These are phyloP conservation scores for Pythium volutum DNA, from an alignment of 352 stramenopile species.

Conservation along the genomic window DNA sequence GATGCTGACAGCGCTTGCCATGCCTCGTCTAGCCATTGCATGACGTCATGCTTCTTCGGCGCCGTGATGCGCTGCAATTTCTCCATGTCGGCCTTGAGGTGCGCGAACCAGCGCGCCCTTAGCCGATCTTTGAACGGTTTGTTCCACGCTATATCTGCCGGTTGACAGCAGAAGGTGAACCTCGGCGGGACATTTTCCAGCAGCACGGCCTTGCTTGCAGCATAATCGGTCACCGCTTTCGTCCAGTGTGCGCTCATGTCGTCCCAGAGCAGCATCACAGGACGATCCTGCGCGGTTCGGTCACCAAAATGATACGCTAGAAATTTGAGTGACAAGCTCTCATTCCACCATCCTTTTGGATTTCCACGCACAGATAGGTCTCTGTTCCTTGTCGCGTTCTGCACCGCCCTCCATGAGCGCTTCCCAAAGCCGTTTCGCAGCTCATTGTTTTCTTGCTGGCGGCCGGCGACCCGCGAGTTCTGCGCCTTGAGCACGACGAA, in stretches of 20 bases:
- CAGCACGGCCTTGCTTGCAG: not conserved
- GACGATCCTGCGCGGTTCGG: not conserved
- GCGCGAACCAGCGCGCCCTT: not conserved
- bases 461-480: not conserved
- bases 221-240: not conserved
- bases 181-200: slow-evolving; percentile 4
- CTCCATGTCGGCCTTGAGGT: not conserved
- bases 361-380: slow-evolving; percentile 8
- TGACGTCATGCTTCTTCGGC: not conserved
- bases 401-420: not conserved
- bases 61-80: not conserved
- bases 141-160: slow-evolving; percentile 11
- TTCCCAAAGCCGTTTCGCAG: slow-evolving; percentile 7
- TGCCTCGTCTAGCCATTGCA: slow-evolving; percentile 1
- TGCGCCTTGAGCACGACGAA: slow-evolving; percentile 2
- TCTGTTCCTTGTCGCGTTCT: not conserved
- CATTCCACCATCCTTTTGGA: slow-evolving; percentile 22
- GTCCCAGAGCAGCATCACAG: slow-evolving; percentile 19
- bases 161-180: slow-evolving; percentile 12
- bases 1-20: not conserved
- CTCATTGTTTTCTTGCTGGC: not conserved
- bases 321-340: slow-evolving; percentile 6
- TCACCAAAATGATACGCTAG: slow-evolving; percentile 14
- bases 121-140: slow-evolving; percentile 11
- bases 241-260: slow-evolving; percentile 18